Percentiles rank a stretch among this genome's conserved stretches.
These are phyloP conservation scores for Coniochaeta sp. DNA, from an alignment of 2,329 filamentous ascomycete species.

Conservation along the genomic window DNA sequence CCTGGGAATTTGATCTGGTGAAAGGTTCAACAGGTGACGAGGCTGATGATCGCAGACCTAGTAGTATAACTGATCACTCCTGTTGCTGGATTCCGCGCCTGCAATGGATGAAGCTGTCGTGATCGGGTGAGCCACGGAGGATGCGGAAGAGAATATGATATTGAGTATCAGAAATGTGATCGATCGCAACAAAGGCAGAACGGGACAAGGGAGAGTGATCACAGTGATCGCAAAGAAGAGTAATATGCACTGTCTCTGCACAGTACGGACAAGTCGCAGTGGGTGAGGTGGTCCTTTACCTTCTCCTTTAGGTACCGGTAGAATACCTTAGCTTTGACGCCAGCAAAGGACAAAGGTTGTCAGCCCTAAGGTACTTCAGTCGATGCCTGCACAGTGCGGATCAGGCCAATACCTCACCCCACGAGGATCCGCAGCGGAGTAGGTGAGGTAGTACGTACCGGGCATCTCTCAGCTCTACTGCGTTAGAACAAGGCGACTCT, in stretches of 20 bases:
- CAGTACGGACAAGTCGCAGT: too few relatives aligned
- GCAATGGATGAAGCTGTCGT: neutral
- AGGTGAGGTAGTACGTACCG: neutral
- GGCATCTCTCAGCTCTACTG: neutral
- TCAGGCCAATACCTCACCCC: neutral
- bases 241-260: neutral
- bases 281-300: too few relatives aligned
- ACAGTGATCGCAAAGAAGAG: neutral
- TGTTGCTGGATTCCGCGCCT: neutral
- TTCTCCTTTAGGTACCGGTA: too few relatives aligned
- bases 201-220: too few relatives aligned
- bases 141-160: neutral
- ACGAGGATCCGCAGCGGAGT: neutral
- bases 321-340: too few relatives aligned
- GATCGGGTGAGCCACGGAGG: neutral
- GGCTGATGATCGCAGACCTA: neutral
- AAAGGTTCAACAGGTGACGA: neutral
- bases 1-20: neutral
- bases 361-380: neutral
- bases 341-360: too few relatives aligned
- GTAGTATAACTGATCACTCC: neutral
- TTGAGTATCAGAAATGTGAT: neutral
- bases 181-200: neutral
- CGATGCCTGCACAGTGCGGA: neutral
- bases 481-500: neutral